phyloP scores from a whole-genome alignment of 2,329 filamentous ascomycete species.

The Hyphodiscus sp. region DNA sequence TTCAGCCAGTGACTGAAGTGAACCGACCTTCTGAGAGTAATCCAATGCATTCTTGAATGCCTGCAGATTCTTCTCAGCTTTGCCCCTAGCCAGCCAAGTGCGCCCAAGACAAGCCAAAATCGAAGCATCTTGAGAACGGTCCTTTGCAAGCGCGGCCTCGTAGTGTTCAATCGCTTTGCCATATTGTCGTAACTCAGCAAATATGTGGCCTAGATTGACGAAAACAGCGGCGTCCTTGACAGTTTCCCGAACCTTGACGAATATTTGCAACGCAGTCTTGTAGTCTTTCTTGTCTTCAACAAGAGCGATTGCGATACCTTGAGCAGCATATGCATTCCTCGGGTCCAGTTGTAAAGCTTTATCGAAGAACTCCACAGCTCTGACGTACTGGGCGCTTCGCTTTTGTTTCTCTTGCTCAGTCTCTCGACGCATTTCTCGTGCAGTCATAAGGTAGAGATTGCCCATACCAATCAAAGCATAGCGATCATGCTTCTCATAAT shows the following conservation, averaged over 20 bases:
- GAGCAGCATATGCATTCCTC: slow-evolving; percentile 91
- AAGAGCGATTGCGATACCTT: slow-evolving; percentile 89
- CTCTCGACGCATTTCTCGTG: slow-evolving; percentile 89
- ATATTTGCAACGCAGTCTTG: slow-evolving; percentile 74
- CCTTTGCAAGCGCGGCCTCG: slow-evolving; percentile 65
- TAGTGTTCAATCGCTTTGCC: slow-evolving; percentile 92
- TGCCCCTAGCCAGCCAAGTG: slow-evolving; percentile 62
- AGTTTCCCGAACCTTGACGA: slow-evolving; percentile 85
- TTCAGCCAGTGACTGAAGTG: background rate
- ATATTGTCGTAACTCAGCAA: slow-evolving; percentile 84
- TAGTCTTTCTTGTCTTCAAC: slow-evolving; percentile 92
- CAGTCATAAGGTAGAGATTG: slow-evolving; percentile 75
- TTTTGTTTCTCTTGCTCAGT: slow-evolving; percentile 88
- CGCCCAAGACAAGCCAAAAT: slow-evolving; percentile 66
- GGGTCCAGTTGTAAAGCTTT: slow-evolving; percentile 94
- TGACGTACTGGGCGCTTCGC: slow-evolving; percentile 77
- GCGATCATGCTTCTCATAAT: slow-evolving; percentile 95
- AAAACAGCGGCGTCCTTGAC: slow-evolving; percentile 82
- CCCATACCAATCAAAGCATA: slow-evolving; percentile 97
- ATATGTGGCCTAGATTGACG: slow-evolving; percentile 90
- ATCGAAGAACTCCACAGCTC: slow-evolving; percentile 96
- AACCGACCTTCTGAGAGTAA: slow-evolving; percentile 55
- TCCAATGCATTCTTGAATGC: slow-evolving; percentile 58
- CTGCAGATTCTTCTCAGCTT: slow-evolving; percentile 55
- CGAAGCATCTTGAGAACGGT: slow-evolving; percentile 54